Evolutionary conservation across 192 early-diverging fungal species (phyloP).

Genomic region (Allomyces macrogynus): DNA sequence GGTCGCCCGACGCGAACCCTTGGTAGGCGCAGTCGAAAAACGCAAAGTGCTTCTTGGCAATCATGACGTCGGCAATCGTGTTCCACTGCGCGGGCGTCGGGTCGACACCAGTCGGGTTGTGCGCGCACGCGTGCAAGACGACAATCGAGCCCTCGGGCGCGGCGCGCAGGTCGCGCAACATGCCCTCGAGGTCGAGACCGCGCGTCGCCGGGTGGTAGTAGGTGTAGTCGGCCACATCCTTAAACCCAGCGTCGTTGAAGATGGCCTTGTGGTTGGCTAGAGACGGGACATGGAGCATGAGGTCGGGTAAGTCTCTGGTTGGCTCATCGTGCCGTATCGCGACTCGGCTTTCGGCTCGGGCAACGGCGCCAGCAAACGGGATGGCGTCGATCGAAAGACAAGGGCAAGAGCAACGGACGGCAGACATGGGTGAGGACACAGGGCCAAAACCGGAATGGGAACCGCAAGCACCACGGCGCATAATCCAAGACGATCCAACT

Average conservation of each 20-base stretch:
- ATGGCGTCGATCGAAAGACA: too few relatives aligned
- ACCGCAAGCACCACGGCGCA: too few relatives aligned
- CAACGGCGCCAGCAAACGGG: too few relatives aligned
- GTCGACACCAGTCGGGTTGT: conserved; percentile 98
- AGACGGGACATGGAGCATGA: background rate
- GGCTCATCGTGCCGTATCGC: background rate
- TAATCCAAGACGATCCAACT: too few relatives aligned
- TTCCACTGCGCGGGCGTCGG: conserved; percentile 88
- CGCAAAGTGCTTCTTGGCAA: conserved; percentile 55
- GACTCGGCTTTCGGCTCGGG: too few relatives aligned
- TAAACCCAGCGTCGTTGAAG: conserved; percentile 63
- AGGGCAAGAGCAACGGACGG: too few relatives aligned
- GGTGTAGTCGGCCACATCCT: conserved; percentile 54
- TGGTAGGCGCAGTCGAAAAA: conserved; percentile 99
- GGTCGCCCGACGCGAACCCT: conserved; percentile 85
- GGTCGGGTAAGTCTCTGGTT: background rate
- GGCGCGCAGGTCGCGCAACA: conserved; percentile 39
- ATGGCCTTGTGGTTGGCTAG: conserved; percentile 75
- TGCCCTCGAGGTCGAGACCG: conserved; percentile 56
- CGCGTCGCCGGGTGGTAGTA: conserved; percentile 72
- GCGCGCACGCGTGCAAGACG: conserved; percentile 87
- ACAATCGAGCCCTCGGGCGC: conserved; percentile 69
- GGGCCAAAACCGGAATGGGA: too few relatives aligned
- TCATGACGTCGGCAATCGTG: conserved; percentile 64
- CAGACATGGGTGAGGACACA: too few relatives aligned